Evolutionary conservation across 345 rosid species (phyloP).

Genomic region (Gossypium raimondii): DNA sequence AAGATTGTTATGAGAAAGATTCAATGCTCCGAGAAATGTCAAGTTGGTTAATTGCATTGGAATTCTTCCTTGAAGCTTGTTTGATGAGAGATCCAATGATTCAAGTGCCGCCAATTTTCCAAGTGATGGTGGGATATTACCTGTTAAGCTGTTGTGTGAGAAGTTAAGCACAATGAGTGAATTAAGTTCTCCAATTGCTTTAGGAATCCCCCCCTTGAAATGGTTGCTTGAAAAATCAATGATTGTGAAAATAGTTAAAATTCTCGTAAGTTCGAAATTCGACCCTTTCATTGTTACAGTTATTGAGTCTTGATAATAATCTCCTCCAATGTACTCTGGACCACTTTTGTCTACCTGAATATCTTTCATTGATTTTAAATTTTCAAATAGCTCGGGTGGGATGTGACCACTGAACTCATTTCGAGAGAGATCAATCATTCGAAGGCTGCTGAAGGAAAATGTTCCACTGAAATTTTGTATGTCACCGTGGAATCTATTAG

Average conservation of each 20-base stretch:
- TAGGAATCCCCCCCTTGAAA: not conserved
- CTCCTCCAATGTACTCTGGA: not conserved
- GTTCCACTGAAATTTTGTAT: not conserved
- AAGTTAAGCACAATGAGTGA: not conserved
- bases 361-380: not conserved
- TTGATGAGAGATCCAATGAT: slow-evolving; percentile 17
- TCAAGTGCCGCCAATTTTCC: slow-evolving; percentile 3
- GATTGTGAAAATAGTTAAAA: not conserved
- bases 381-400: not conserved
- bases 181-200: not conserved
- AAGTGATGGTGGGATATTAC: slow-evolving; percentile 20
- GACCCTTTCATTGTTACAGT: not conserved
- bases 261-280: not conserved
- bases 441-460: not conserved
- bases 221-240: not conserved
- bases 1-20: slow-evolving; percentile 8
- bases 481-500: not conserved
- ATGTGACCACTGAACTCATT: not conserved
- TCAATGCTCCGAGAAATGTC: not conserved
- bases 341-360: not conserved
- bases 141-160: not conserved
- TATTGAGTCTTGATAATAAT: not conserved
- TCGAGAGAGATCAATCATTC: not conserved
- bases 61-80: slow-evolving; percentile 12
- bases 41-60: not conserved